phyloP scores from a whole-genome alignment of 179 eudicot genomes.

The Corrigiola litoralis region DNA sequence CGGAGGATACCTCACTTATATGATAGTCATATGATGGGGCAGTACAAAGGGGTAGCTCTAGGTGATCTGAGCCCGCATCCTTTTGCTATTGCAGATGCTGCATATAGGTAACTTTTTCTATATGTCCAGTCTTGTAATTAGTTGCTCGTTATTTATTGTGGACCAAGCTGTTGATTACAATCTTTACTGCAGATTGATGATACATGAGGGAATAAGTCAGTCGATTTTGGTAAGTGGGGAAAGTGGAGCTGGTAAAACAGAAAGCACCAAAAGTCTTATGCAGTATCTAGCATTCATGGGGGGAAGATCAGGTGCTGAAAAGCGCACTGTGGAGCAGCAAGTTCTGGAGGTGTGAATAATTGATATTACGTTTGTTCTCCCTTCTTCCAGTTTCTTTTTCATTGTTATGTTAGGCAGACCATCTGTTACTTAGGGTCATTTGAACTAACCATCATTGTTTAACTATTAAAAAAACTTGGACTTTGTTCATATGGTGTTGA shows the following conservation, averaged over 20 bases:
- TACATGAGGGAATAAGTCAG: conserved; percentile 81
- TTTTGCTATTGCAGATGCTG: conserved; percentile 90
- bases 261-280: conserved; percentile 94
- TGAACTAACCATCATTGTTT: no score
- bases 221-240: conserved; percentile 95
- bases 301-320: conserved; percentile 59
- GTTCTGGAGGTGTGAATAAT: conserved; percentile 70
- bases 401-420: background rate
- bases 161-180: conserved; percentile 9
- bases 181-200: conserved; percentile 66
- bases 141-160: conserved; percentile 9
- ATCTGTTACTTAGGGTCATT: no score
- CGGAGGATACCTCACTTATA: conserved; percentile 75
- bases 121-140: conserved; percentile 9
- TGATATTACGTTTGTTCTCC: background rate
- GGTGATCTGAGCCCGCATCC: conserved; percentile 93
- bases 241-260: conserved; percentile 99
- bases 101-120: conserved; percentile 60
- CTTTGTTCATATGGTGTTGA: no score
- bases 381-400: background rate
- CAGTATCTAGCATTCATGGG: conserved; percentile 92
- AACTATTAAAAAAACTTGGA: no score
- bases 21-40: conserved; percentile 57
- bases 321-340: conserved; percentile 86
- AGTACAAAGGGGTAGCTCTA: conserved; percentile 72